Conservation (phyloP, 805 yeast genomes). For the Candida sithepensis region DNA sequence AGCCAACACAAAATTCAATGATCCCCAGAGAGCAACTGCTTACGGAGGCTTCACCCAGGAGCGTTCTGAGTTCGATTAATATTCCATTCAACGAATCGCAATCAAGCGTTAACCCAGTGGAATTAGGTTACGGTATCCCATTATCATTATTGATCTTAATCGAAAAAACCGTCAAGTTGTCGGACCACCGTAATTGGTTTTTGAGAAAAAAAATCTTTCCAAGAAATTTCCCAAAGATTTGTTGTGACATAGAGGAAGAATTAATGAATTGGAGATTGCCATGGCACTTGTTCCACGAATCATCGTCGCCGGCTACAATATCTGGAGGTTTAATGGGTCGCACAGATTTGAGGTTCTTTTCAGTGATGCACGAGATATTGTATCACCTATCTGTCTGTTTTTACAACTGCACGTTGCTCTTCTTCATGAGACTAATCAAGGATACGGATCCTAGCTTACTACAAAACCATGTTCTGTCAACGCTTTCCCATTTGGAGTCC, state of each 20-base stretch:
- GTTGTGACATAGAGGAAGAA: conserved; percentile 52
- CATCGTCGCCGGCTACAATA: background rate
- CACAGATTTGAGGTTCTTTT: conserved; percentile 27
- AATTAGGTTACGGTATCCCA: conserved; percentile 48
- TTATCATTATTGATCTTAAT: conserved; percentile 41
- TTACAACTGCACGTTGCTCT: conserved; percentile 42
- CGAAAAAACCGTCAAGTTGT: conserved; percentile 41
- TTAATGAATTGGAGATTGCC: conserved; percentile 43
- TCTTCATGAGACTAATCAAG: conserved; percentile 44
- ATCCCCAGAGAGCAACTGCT: conserved; percentile 13
- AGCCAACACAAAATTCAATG: conserved; percentile 5
- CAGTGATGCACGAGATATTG: conserved; percentile 39
- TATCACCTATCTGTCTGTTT: conserved; percentile 37
- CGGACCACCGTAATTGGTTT: conserved; percentile 53
- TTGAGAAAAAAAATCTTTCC: conserved; percentile 40
- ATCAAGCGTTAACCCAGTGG: conserved; percentile 24
- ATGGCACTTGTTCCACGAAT: conserved; percentile 38
- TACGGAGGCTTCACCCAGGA: background rate
- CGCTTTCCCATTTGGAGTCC: conserved; percentile 35
- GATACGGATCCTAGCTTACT: conserved; percentile 33
- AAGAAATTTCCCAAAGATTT: conserved; percentile 50
- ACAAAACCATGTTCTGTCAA: conserved; percentile 33
- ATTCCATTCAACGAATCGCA: conserved; percentile 16
- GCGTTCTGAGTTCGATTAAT: conserved; percentile 14
- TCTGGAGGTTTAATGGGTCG: conserved; percentile 4